phyloP scores from a whole-genome alignment of 306 rosid species.

The Mimosa pudica region DNA sequence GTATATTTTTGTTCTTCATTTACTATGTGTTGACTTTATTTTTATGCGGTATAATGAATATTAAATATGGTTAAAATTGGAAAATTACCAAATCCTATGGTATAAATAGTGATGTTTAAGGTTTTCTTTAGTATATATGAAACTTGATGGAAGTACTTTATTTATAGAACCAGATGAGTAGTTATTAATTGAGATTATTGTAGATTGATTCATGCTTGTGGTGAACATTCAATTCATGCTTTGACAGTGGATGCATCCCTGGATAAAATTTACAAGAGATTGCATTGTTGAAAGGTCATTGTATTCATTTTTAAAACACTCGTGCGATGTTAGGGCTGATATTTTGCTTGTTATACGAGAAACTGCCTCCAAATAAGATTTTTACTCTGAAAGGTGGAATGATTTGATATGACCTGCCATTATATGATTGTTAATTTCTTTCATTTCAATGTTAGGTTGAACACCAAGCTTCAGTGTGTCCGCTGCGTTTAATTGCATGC shows the following conservation, averaged over 20 bases:
- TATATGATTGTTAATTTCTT: neutral
- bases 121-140: no score
- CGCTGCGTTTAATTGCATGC: slow-evolving; percentile 75
- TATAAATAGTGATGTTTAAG: no score
- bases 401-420: neutral
- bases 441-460: slow-evolving; percentile 57
- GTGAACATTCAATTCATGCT: slow-evolving; percentile 14
- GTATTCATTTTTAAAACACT: no score
- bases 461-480: slow-evolving; percentile 79
- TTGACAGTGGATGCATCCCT: neutral
- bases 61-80: no score
- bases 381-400: neutral
- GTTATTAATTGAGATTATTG: slow-evolving; percentile 9
- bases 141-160: no score
- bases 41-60: no score
- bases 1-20: no score
- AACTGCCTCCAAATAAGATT: neutral
- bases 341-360: neutral
- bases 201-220: slow-evolving; percentile 6
- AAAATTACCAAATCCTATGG: no score
- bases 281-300: neutral
- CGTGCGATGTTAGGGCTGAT: neutral
- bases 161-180: no score
- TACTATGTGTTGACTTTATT: no score
- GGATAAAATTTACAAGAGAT: neutral